Base-by-base conservation (phyloP, 306 rosid genomes). In the Mucuna pruriens region DNA sequence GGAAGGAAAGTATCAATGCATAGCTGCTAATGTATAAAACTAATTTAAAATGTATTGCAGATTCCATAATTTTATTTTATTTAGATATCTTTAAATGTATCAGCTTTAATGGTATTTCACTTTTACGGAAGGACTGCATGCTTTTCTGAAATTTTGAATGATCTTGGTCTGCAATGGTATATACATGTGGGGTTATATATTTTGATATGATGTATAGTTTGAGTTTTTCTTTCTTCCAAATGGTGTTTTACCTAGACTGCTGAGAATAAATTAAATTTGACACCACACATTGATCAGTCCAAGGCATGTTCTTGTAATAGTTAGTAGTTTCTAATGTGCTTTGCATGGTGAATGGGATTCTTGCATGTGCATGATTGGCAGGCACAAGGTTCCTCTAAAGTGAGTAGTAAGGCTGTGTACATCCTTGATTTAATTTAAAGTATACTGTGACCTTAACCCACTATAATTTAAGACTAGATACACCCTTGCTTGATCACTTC, bases 321-420 rank as follows among this genome's bases (percentile, higher is more conserved):
- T 25, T 84, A 40, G 74, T 69, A 11, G 63, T 22, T 72, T 64
- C 20, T 44, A 51, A 7, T 51, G 57, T 29, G 10, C n/a, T 62
- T 15, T 69, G 57, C 74, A 16, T 57, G 55, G 40, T 68, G 82
- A 69, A 12, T 58, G 58, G 70, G 73, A 83, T 77, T 26, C 48
- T 51, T 80, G 77, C 62, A 12, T 67, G 9, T 33, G 34, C 31
- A 38, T 36, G 68, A 39, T 45, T 78, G 45, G 46, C 16, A 42
- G 25, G 13, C 48, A 11, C 49, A 63, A 31, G 81, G 23, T 34
- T 77, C 17, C 13, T 49, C 17, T 12, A 54, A 39, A 36, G 10
- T 64, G 40, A 29, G 31, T 66, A 66, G 16, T 16, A 16, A 23
- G 54, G 67, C 12, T 66, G 57, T 51, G 11, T 55, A 12, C 36